Percentiles rank a stretch among this genome's conserved stretches.
Evolutionary conservation across 768 basidiomycete species (phyloP).

Genomic region (Asterophora lycoperdoides): DNA sequence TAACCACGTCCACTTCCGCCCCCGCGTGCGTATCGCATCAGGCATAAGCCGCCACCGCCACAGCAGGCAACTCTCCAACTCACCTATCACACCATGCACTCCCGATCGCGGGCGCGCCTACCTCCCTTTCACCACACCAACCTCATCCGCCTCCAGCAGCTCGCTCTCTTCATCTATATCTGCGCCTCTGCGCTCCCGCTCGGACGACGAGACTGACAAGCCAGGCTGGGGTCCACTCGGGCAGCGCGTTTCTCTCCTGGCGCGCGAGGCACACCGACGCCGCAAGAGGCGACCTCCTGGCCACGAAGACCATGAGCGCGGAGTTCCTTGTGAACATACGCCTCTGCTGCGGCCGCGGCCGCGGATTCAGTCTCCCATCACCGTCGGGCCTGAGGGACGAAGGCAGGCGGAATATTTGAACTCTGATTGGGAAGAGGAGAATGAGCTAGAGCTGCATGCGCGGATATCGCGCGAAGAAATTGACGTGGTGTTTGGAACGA

Average conservation of each 20-base stretch:
- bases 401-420: conserved; percentile 14
- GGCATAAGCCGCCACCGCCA: conserved; percentile 52
- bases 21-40: conserved; percentile 74
- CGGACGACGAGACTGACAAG: conserved; percentile 40
- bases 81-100: background rate
- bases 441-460: conserved; percentile 13
- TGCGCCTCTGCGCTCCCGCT: conserved; percentile 63
- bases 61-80: conserved; percentile 4
- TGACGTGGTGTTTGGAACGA: conserved; percentile 56
- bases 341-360: conserved; percentile 26
- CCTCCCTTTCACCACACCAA: background rate
- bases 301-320: conserved; percentile 6
- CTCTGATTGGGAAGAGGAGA: conserved; percentile 27
- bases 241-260: conserved; percentile 44
- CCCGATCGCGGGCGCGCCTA: conserved; percentile 3
- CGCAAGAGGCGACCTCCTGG: conserved; percentile 15
- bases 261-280: conserved; percentile 18
- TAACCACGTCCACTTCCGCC: conserved; percentile 58
- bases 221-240: conserved; percentile 62
- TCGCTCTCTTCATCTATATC: conserved; percentile 82
- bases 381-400: background rate
- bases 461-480: conserved; percentile 47
- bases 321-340: conserved; percentile 32
- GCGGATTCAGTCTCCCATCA: conserved; percentile 9
- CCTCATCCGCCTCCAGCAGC: conserved; percentile 38